Evolutionary conservation across 306 rosid species (phyloP), one percentile per base, ranked within the genome.

Genomic region (Castanea sativa): DNA sequence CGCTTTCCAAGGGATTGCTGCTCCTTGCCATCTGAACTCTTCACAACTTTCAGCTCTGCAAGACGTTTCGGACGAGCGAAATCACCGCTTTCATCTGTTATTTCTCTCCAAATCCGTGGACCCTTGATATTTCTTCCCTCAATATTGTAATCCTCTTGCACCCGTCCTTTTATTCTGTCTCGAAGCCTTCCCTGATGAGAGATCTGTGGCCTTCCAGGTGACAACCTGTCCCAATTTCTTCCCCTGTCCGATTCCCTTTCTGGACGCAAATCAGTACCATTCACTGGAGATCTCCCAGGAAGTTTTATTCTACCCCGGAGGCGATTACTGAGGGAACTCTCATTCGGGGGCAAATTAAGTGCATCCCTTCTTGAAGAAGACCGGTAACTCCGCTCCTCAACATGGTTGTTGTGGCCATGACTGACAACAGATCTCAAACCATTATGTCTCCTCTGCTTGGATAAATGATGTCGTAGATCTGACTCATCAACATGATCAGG

Each of bases 241-340:
- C 90, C 92, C 75, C 87, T 75, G 76, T 83, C 92, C 20, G 73
- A 79, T 73, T 92, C 97, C 84, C 92, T 88, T 68, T 94, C 98
- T 20, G 51, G 71, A 30, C 73, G 83, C 69, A 81, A 55, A 61
- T 81, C 85, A 69, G 85, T 81, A 65, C 81, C 89, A 67, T 85
- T 83, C 45, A 81, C 82, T 1, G 89, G 77, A 53, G 84, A 63
- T 53, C 60, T 78, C 33, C 60, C 88, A 3, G 97, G 98, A 76
- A 92, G 88, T 83, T 82, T 90, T 72, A 94, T 91, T 83, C 99
- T 91, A 49, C 99, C 99, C 13, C 88, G 86, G 85, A 94, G 85
- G 76, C 97, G 99, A 77, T 81, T 83, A 79, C 90, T 85, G 51
- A 88, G 60, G 25, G 96, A 68, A 78, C 86, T 82, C 75, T 94